A percentile compares a stretch with the other conserved stretches of the same genome.
Evolutionary conservation across 176 grass and related monocot genomes (phyloP).

Genomic region (Carex myosuroides): DNA sequence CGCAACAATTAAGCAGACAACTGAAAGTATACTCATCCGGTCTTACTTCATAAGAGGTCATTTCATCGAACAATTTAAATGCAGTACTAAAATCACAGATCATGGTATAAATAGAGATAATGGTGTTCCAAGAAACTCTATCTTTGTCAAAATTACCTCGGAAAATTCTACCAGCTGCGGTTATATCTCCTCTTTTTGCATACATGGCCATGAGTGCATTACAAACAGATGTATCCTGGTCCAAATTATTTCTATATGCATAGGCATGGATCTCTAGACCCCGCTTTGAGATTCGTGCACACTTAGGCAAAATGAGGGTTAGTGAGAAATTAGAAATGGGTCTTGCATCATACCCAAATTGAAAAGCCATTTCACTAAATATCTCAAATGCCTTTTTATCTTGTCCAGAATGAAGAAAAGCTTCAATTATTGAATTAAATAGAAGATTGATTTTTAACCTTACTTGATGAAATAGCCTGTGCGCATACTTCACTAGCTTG

Average conservation of each 20-base stretch:
- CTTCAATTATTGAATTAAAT: constrained; percentile 38
- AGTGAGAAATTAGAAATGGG: constrained; percentile 31
- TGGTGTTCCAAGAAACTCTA: constrained; percentile 44
- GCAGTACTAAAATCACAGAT: constrained; percentile 26
- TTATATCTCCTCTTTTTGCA: constrained; percentile 23
- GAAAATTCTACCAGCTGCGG: constrained; percentile 29
- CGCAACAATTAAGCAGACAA: constrained; percentile 32
- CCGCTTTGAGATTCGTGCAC: constrained; percentile 16
- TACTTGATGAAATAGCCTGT: constrained; percentile 26
- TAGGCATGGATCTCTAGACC: constrained; percentile 60
- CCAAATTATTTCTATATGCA: constrained; percentile 37
- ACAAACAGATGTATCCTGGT: constrained; percentile 29
- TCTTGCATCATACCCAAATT: constrained; percentile 25
- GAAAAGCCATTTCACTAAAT: constrained; percentile 40
- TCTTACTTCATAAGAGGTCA: constrained; percentile 27
- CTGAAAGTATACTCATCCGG: constrained; percentile 49
- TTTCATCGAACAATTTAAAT: constrained; percentile 38
- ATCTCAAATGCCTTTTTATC: constrained; percentile 25
- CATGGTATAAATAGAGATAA: constrained; percentile 27
- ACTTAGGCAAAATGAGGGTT: constrained; percentile 35
- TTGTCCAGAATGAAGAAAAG: constrained; percentile 32
- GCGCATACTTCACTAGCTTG: constrained; percentile 25
- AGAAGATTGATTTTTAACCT: constrained; percentile 25
- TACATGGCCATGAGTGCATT: constrained; percentile 65
- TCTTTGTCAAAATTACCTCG: constrained; percentile 26